Conservation (phyloP, 176 grass and related monocot genomes). For the Oryza longistaminata region DNA sequence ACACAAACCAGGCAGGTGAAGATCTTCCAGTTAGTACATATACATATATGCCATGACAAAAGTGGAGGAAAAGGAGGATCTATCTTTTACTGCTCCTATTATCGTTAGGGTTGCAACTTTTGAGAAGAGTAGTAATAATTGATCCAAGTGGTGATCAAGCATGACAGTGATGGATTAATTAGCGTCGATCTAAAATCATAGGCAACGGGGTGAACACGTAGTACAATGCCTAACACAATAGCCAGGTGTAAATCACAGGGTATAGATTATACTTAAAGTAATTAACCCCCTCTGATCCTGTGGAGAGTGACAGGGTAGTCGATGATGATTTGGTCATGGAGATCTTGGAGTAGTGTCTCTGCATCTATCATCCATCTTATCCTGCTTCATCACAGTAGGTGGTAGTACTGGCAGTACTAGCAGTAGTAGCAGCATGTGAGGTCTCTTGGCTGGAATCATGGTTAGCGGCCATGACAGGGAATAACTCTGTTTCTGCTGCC, state of each 20-base stretch:
- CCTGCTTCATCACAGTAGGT: background rate
- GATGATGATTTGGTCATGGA: background rate
- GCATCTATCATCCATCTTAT: background rate
- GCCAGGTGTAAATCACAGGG: conserved; percentile 37
- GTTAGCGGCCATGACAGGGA: conserved; percentile 57
- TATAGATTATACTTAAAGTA: background rate
- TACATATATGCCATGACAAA: conserved; percentile 25
- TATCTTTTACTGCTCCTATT: background rate
- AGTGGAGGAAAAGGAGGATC: background rate
- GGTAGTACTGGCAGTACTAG: background rate
- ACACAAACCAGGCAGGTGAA: background rate
- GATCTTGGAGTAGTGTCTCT: background rate
- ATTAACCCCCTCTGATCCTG: background rate
- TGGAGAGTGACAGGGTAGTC: background rate
- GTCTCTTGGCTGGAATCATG: conserved; percentile 55
- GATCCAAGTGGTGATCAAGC: conserved; percentile 54
- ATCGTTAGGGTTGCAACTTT: conserved; percentile 50
- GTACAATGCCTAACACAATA: conserved; percentile 12
- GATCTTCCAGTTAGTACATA: background rate
- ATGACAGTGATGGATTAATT: conserved; percentile 8
- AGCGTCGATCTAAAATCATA: background rate
- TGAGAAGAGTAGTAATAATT: conserved; percentile 36
- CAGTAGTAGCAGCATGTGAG: conserved; percentile 51
- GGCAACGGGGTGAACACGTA: background rate
- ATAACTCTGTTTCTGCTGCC: conserved; percentile 69